phyloP scores from a whole-genome alignment of 2,329 filamentous ascomycete species.

The Fusarium nelsonii region DNA sequence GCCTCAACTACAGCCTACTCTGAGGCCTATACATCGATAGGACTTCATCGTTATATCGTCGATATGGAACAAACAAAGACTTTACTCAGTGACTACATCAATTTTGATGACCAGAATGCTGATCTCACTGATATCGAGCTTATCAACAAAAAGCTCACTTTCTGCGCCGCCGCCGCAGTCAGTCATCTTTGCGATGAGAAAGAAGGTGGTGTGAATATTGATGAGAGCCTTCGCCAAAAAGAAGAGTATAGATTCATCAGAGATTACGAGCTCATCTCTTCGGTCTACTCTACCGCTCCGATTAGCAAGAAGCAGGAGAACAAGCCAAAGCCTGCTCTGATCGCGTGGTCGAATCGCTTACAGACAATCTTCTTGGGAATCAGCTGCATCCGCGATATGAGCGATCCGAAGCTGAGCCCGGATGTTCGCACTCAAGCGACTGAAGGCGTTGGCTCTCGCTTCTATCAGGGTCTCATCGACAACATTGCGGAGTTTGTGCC shows the following conservation, averaged over 20 bases:
- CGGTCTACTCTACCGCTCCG: not conserved
- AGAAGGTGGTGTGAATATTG: not conserved
- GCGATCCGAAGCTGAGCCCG: not conserved
- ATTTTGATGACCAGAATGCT: constrained; percentile 1
- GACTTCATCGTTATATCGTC: rapidly evolving
- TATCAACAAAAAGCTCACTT: not conserved
- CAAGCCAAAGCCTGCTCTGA: not conserved
- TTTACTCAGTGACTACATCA: constrained; percentile 11
- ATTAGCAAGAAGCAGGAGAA: constrained; percentile 6
- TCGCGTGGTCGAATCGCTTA: constrained; percentile 3
- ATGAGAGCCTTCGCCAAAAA: not conserved
- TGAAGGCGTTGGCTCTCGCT: not conserved
- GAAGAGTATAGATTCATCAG: not conserved
- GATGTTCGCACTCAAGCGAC: not conserved
- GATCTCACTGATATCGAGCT: not conserved
- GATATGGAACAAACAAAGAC: not conserved
- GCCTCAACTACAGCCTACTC: too few relatives aligned
- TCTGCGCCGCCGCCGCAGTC: constrained; percentile 8
- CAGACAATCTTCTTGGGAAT: not conserved
- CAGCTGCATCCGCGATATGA: not conserved
- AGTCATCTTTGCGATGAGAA: constrained; percentile 13
- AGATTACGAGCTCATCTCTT: not conserved
- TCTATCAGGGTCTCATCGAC: not conserved
- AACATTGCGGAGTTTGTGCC: constrained; percentile 2
- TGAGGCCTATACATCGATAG: too few relatives aligned